Evolutionary conservation across 257 asterid species (phyloP), one percentile per base, ranked within the genome.

Genomic region (Salvia rosmarinus): DNA sequence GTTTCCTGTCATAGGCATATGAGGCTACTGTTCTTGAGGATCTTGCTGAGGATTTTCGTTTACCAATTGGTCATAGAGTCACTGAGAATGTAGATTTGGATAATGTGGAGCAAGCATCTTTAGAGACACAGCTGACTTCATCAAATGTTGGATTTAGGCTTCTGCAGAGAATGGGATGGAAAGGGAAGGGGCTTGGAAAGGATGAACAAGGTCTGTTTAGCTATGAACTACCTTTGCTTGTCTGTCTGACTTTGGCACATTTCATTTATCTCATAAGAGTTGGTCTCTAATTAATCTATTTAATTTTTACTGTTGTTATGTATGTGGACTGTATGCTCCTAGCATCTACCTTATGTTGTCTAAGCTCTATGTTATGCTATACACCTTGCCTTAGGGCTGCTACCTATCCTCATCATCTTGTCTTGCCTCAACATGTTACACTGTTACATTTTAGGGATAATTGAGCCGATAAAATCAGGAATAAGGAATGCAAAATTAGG

Each of bases 141-240:
- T 79, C 99, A 20, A 95, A 95, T 72, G 72, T 91, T 30, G 99
- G 98, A 49, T 95, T 86, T 79, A 86, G 86, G 83, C 99, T 95
- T 76, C 95, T 95, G 30, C 99, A 95, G 77, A 95, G 89, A 88
- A 95, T 95, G 99, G 99, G 99, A 52, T 95, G 99, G 99, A 95
- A 89, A 82, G 99, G 99, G 52, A 91, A 91, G 81, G 99, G 99
- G 58, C 93, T 95, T 59, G 99, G 99, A 72, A 95, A 91, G 83
- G 79, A 95, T 73, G 99, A 95, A 77, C 99, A 91, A 88, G 99
- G 99, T 95, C 77, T 25, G 68, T 60, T 28, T 17, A 64, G 34
- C 57, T 28, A 39, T 39, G 12, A 57, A 67, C 57, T 64, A 44
- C 10, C 60, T n/a, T 63, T 71, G 30, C 68, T 23, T 11, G 54